Evolutionary conservation across 352 stramenopile genomes (phyloP), one percentile per base, ranked within the genome.

Genomic region (Globisporangium paddicum): DNA sequence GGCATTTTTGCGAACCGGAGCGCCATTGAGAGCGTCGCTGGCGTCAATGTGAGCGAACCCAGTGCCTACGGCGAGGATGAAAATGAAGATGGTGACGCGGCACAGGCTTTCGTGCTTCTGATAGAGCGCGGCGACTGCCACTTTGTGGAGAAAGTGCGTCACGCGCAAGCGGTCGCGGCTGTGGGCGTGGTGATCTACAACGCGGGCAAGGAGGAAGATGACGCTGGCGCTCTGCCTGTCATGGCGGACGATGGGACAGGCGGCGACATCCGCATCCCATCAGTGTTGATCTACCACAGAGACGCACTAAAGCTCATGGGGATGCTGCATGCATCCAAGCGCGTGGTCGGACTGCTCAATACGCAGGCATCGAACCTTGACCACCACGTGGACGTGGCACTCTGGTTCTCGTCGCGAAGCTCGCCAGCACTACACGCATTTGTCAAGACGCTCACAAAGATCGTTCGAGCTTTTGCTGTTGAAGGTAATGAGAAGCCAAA

Each of bases 91-190:
- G 35, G 19, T 10, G 21, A 16, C n/a, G 53, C 1, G 0, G 21
- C 8, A 4, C 9, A 19, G 6, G 28, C 53, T 26, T 59, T 59
- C 18, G 41, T 59, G 26, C 53, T 59, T n/a, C 19, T 59, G 11
- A 21, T 52, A n/a, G 28, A 59, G 28, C 41, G 28, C 13, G 40
- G 28, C 13, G 53, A 34, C 67, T 77, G 82, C 65, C 71, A 81
- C 56, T 81, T 82, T 52, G 75, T 78, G 25, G 69, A 78, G 35
- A 84, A 84, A 63, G 70, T 82, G 46, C 80, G 75, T 61, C 62
- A 59, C 19, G 53, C 53, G n/a, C 53, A 59, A 19, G 26, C 51
- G 44, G 26, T 30, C 16, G 23, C 11, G 7, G 53, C 53, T 6
- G 40, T 30, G 11, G 53, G 53, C 2, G 53, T 51, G n/a, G 53